phyloP scores from a whole-genome alignment of 257 asterid species.

The Galeopsis tetrahit region DNA sequence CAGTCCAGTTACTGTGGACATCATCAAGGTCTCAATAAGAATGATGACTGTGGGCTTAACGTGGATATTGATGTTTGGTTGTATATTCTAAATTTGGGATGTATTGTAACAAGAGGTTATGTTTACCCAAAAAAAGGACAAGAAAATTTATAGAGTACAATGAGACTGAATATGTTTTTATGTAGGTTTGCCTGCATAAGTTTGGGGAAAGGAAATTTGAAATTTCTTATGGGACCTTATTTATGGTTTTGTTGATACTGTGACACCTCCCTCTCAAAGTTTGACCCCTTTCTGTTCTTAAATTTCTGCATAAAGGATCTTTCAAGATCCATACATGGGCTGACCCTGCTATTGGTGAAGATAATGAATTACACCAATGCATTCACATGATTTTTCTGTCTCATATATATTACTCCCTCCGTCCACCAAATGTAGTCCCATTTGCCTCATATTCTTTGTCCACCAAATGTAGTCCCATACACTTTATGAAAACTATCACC shows the following conservation, averaged over 20 bases:
- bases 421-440: too few species aligned
- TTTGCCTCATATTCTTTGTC: too few species aligned
- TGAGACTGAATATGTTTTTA: slow-evolving; percentile 17
- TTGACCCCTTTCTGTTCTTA: slow-evolving; percentile 11
- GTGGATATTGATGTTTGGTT: slow-evolving; percentile 13
- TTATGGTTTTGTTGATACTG: slow-evolving; percentile 17
- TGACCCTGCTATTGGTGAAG: background rate
- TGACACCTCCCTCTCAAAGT: slow-evolving; percentile 19
- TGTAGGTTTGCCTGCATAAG: slow-evolving; percentile 18
- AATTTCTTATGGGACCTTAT: slow-evolving; percentile 14
- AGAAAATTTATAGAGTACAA: slow-evolving; percentile 1
- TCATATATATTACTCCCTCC: background rate
- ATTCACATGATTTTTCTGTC: slow-evolving; percentile 16
- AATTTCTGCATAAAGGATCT: slow-evolving; percentile 14
- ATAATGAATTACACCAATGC: slow-evolving; percentile 2
- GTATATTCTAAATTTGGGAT: slow-evolving; percentile 27
- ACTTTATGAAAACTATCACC: too few species aligned
- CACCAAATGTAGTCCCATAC: too few species aligned
- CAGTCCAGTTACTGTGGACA: slow-evolving; percentile 15
- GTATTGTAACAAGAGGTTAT: background rate
- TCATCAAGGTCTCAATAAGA: slow-evolving; percentile 28
- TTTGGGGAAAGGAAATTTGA: background rate
- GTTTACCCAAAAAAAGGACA: background rate
- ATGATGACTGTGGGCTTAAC: background rate
- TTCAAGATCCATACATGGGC: slow-evolving; percentile 18